Evolutionary conservation across 2,329 filamentous ascomycete species (phyloP), one percentile per base, ranked within the genome.

Genomic region (Colletotrichum karsti): DNA sequence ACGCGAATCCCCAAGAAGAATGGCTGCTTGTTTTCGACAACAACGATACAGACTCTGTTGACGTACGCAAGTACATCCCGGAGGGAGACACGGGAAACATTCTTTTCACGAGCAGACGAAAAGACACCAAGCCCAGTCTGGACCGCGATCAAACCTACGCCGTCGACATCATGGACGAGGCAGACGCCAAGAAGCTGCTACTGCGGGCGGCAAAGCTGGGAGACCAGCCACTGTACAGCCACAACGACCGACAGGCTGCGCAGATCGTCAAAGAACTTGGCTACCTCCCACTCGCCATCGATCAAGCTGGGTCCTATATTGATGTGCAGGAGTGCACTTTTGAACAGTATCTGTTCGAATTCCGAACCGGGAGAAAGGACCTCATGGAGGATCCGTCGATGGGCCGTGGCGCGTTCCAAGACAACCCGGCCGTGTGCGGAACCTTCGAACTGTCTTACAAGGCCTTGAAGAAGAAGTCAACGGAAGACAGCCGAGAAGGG

Each of bases 11-110:
- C 3, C 12, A 59, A 5, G 70, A 72, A 2, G 72, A 75, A 7
- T 78, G 77, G 76, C 71, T 79, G 2, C 71, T 78, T 2, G 62
- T 79, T 0, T 72, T 77, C n/a, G 77, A 79, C 59, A 74, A 78
- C n/a, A 73, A 72, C 39, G 54, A 57, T 35, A 61, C 41, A 9
- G 53, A 58, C 37, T 62, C 42, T 9, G 70, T 54, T 1, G 67
- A 73, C n/a, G 15, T 74, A 4, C 46, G 48, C 26, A 37, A 24
- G 0, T 70, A 58, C 15, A 7, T 75, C 2, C 77, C 76, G 0
- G 51, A 39, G 0, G 63, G 72, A 2, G 56, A 67, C 6, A 72
- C 58, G 0, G 77, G 76, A 0, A 76, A 75, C 44, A 69, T 78
- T 0, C 60, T 79, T 12, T 78, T 77, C 63, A 78, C 75, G 2